Conservation (phyloP, 1,284 basidiomycete genomes). For the Sporisorium iseilematis-ciliati region DNA sequence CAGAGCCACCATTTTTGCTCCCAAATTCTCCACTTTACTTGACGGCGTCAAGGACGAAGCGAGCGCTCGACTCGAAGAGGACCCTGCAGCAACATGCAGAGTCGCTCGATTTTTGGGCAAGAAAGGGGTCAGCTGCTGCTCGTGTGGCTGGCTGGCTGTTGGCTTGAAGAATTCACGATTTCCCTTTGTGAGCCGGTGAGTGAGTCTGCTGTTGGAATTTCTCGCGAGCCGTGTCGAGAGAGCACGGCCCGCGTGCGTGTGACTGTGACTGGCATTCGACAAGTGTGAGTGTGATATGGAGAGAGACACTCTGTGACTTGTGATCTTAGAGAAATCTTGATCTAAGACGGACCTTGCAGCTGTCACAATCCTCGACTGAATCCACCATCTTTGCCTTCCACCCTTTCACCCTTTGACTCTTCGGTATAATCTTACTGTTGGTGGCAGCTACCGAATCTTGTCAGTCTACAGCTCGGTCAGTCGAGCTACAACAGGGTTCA, state of each 20-base stretch:
- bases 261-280: no score
- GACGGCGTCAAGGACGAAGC: no score
- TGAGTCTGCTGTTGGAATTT: not conserved
- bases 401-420: not conserved
- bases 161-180: no score
- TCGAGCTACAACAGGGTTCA: not conserved
- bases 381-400: not conserved
- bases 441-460: not conserved
- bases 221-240: not conserved
- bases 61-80: not conserved
- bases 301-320: conserved; percentile 4
- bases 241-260: not conserved
- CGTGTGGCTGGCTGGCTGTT: not conserved
- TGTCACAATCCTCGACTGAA: not conserved
- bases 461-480: not conserved
- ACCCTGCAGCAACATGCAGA: conserved; percentile 28
- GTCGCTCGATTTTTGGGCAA: not conserved
- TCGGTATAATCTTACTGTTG: not conserved
- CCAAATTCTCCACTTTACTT: not conserved
- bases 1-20: not conserved
- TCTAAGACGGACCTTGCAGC: no score
- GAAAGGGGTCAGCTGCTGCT: conserved; percentile 1
- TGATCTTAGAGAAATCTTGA: conserved; percentile 1
- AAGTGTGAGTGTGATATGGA: not conserved
- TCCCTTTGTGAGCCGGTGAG: no score